These are phyloP conservation scores for Neurospora sp. DNA, from an alignment of 495 filamentous ascomycete genomes.

Conservation along the genomic window DNA sequence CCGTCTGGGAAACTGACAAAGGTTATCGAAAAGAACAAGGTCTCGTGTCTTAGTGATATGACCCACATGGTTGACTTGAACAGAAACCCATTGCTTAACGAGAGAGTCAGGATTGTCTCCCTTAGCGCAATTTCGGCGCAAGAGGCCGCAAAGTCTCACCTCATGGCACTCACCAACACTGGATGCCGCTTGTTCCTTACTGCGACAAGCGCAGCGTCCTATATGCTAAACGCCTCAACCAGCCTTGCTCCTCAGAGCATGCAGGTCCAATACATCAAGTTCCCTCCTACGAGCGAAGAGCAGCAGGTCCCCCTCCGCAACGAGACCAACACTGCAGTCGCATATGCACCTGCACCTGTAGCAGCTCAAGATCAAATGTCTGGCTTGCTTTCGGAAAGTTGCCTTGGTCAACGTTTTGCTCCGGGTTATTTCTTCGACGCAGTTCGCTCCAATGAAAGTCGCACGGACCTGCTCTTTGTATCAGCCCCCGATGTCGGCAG, in stretches of 20 bases:
- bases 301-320: slow-evolving; percentile 13
- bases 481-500: slow-evolving; percentile 79
- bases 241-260: slow-evolving; percentile 77
- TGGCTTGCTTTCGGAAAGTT: background rate
- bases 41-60: slow-evolving; percentile 50
- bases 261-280: slow-evolving; percentile 91
- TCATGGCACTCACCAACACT: slow-evolving; percentile 83
- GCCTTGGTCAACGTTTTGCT: slow-evolving; percentile 55
- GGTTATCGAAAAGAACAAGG: slow-evolving; percentile 46
- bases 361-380: background rate
- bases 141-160: slow-evolving; percentile 73
- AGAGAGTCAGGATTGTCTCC: slow-evolving; percentile 61
- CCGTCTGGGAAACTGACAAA: slow-evolving; percentile 36
- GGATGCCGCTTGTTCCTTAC: slow-evolving; percentile 89
- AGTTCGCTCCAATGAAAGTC: slow-evolving; percentile 36
- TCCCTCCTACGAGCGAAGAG: slow-evolving; percentile 46
- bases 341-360: background rate
- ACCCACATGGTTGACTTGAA: slow-evolving; percentile 61
- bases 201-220: slow-evolving; percentile 68
- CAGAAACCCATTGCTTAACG: slow-evolving; percentile 53
- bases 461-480: slow-evolving; percentile 63
- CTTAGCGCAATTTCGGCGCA: slow-evolving; percentile 72
- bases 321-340: slow-evolving; percentile 17
- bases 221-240: slow-evolving; percentile 47
- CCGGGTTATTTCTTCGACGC: slow-evolving; percentile 90